Evolutionary conservation across 1,284 basidiomycete species (phyloP).

Genomic region (Lignosus rhinocerotis): DNA sequence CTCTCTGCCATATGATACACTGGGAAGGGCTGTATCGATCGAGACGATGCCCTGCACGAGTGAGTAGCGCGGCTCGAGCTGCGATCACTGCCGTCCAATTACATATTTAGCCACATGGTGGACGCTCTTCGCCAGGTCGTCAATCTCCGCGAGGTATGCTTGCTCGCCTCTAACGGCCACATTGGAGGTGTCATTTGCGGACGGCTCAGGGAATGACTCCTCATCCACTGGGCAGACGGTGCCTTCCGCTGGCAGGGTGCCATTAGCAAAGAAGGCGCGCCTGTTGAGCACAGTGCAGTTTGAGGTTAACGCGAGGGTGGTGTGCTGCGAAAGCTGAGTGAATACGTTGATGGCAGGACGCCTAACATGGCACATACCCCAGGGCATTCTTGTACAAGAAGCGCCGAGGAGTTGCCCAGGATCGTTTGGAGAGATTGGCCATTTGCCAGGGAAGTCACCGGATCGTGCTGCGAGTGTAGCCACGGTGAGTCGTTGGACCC

Average conservation of each 20-base stretch:
- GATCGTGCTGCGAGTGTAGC: conserved; percentile 19
- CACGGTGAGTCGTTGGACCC: neutral
- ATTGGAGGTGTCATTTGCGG: neutral
- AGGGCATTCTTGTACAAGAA: conserved; percentile 30
- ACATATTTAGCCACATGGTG: too few relatives aligned
- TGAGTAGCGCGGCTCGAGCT: too few relatives aligned
- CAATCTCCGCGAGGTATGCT: neutral
- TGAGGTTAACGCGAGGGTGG: conserved; percentile 16
- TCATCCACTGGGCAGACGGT: conserved; percentile 26
- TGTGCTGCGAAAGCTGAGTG: neutral
- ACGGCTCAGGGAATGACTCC: conserved; percentile 16
- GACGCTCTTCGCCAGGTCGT: too few relatives aligned
- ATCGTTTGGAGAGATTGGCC: conserved; percentile 24
- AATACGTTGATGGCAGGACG: neutral
- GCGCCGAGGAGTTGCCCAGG: conserved; percentile 26
- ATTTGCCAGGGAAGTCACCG: conserved; percentile 32
- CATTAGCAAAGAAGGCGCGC: conserved; percentile 28
- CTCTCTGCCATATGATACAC: too few relatives aligned
- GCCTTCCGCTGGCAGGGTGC: conserved; percentile 28
- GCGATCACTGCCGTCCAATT: too few relatives aligned
- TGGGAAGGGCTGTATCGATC: too few relatives aligned
- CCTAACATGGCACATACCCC: conserved; percentile 26
- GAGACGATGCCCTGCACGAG: too few relatives aligned
- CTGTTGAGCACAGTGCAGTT: conserved; percentile 21
- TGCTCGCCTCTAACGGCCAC: neutral